A percentile compares a stretch with the other conserved stretches of the same genome.
Evolutionary conservation across 306 rosid species (phyloP).

Genomic region (Cicer yamashitae): DNA sequence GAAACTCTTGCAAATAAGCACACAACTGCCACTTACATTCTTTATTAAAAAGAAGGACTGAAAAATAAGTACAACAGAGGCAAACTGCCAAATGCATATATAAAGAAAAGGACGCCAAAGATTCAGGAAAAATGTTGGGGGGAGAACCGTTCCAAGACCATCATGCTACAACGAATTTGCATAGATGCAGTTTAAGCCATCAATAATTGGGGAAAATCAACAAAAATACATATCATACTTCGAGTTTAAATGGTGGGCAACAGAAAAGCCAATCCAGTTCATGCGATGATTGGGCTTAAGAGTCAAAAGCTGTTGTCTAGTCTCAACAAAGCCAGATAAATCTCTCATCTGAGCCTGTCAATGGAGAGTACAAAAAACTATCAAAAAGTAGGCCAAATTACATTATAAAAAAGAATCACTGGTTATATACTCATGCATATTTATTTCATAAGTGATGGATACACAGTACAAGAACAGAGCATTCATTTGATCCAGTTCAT

Average conservation of each 20-base stretch:
- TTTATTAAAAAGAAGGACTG: neutral
- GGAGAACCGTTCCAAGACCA: neutral
- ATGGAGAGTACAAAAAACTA: constrained; percentile 36
- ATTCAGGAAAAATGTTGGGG: neutral
- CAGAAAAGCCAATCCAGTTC: constrained; percentile 99
- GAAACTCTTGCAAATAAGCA: constrained; percentile 22
- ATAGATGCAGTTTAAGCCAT: constrained; percentile 10
- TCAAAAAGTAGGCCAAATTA: constrained; percentile 30
- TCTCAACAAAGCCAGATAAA: constrained; percentile 95
- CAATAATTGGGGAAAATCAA: constrained; percentile 13
- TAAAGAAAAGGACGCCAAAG: neutral
- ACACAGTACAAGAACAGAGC: neutral
- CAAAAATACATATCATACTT: constrained; percentile 59
- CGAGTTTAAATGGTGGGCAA: constrained; percentile 89
- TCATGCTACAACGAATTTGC: constrained; percentile 11
- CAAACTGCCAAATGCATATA: neutral
- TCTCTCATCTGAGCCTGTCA: constrained; percentile 98
- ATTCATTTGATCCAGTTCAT: constrained; percentile 9
- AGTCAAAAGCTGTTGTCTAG: constrained; percentile 88
- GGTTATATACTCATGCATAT: neutral
- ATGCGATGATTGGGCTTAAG: constrained; percentile 98
- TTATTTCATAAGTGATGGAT: neutral
- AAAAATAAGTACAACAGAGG: constrained; percentile 9
- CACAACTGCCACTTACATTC: neutral
- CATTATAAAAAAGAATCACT: constrained; percentile 21